These are phyloP conservation scores for Ambrosiella beaveri DNA, from an alignment of 2,329 filamentous ascomycete genomes.

Conservation along the genomic window DNA sequence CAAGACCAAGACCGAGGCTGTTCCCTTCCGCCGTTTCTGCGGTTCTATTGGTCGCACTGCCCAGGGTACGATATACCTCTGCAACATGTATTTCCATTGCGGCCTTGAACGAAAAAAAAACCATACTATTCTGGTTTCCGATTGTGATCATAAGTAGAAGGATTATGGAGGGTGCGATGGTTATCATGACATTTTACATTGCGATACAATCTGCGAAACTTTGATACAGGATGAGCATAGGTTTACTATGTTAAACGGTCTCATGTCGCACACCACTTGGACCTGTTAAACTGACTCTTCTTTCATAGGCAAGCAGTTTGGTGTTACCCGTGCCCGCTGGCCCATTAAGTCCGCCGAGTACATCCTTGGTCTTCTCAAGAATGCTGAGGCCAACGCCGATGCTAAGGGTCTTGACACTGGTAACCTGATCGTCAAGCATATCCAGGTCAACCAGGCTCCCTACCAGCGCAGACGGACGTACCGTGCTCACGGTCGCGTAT, in stretches of 20 bases:
- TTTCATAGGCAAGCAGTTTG: constrained; percentile 80
- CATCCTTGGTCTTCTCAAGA: constrained; percentile 91
- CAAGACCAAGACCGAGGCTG: constrained; percentile 87
- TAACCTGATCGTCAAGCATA: constrained; percentile 98
- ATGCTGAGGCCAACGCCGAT: constrained; percentile 92
- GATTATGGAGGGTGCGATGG: too few relatives aligned
- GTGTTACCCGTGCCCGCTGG: constrained; percentile 96
- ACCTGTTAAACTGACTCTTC: constrained; percentile 1
- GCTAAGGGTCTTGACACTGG: constrained; percentile 94
- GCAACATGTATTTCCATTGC: background rate
- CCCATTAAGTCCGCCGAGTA: constrained; percentile 98
- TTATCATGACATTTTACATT: too few relatives aligned
- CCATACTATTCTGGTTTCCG: background rate
- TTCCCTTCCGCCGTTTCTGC: constrained; percentile 95
- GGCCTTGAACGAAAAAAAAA: background rate
- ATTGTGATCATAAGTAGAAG: background rate
- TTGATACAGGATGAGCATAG: background rate
- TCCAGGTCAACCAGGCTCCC: constrained; percentile 99
- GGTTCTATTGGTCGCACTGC: constrained; percentile 89
- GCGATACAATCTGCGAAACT: background rate
- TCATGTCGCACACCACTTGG: background rate
- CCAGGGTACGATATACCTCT: constrained; percentile 60
- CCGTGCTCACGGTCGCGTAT: constrained; percentile 98
- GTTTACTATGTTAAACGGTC: background rate
- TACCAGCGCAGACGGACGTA: constrained; percentile 99